phyloP scores from a whole-genome alignment of 1,284 basidiomycete species.

The Ceratobasidium sp. region DNA sequence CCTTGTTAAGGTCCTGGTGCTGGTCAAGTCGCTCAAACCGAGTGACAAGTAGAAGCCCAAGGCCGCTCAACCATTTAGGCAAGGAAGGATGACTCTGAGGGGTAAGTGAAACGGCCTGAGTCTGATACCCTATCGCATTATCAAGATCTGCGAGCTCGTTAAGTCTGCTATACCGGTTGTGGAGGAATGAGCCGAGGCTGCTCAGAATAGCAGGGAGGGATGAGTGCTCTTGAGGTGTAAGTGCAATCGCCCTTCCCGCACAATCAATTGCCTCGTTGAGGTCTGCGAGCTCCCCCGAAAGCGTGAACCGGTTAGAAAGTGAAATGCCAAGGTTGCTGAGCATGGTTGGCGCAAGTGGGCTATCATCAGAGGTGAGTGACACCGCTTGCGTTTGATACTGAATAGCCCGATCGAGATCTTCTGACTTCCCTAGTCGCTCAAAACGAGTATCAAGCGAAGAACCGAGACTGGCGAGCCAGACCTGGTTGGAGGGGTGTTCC shows the following conservation, averaged over 20 bases:
- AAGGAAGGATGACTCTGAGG: not conserved
- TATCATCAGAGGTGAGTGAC: not conserved
- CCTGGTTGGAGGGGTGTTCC: not conserved
- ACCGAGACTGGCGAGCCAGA: slow-evolving; percentile 14
- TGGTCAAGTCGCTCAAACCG: not conserved
- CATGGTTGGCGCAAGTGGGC: not conserved
- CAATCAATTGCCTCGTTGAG: slow-evolving; percentile 13
- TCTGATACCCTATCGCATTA: not conserved
- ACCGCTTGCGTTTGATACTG: not conserved
- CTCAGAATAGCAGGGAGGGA: not conserved
- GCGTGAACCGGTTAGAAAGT: not conserved
- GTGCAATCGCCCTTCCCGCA: not conserved
- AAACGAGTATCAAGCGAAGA: not conserved
- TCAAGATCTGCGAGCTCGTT: not conserved
- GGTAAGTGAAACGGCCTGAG: not conserved
- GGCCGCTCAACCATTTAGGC: not conserved
- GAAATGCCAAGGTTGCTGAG: not conserved
- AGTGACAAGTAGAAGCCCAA: not conserved
- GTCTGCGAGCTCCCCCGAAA: not conserved
- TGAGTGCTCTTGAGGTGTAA: not conserved
- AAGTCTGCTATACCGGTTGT: not conserved
- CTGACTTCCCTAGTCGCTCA: not conserved
- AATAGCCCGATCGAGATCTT: slow-evolving; percentile 12
- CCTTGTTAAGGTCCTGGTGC: not conserved
- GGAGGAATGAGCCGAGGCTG: slow-evolving; percentile 6